These are phyloP conservation scores for Scleroderma bovista DNA, from an alignment of 768 basidiomycete species.

Conservation along the genomic window DNA sequence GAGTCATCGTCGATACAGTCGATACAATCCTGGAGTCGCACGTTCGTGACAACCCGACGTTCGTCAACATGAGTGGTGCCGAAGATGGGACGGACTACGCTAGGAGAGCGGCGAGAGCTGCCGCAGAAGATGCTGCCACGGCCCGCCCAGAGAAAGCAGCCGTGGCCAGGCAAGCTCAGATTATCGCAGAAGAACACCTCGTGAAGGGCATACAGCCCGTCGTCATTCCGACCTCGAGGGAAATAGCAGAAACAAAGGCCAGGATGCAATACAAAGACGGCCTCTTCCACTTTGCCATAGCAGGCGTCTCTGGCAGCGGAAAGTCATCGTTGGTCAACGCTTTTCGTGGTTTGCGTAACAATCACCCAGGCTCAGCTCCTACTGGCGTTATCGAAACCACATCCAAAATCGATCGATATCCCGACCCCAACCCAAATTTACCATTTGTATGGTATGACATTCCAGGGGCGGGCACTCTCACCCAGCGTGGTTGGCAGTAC, in stretches of 20 bases:
- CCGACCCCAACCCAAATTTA: conserved; percentile 13
- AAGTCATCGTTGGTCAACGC: conserved; percentile 29
- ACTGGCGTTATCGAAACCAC: conserved; percentile 23
- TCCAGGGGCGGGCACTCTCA: conserved; percentile 24
- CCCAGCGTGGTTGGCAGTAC: conserved; percentile 22
- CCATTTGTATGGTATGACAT: conserved; percentile 25
- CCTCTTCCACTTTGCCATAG: conserved; percentile 24
- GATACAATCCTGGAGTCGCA: background rate
- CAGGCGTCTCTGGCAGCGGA: conserved; percentile 21
- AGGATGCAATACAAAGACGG: conserved; percentile 13
- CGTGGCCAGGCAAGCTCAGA: background rate
- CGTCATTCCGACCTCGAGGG: conserved; percentile 10
- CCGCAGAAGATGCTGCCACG: background rate
- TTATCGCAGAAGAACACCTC: conserved; percentile 3
- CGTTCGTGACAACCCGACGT: conserved; percentile 3
- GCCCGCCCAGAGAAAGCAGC: background rate
- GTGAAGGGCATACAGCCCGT: conserved; percentile 13
- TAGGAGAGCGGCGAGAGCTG: background rate
- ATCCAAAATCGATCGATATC: conserved; percentile 11
- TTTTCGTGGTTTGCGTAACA: conserved; percentile 20
- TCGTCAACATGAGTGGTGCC: background rate
- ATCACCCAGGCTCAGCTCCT: conserved; percentile 13
- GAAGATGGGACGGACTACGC: background rate
- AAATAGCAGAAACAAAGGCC: conserved; percentile 3
- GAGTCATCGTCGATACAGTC: background rate